Evolutionary conservation across 2,329 filamentous ascomycete genomes (phyloP).

Genomic region (Verruconis gallopava): DNA sequence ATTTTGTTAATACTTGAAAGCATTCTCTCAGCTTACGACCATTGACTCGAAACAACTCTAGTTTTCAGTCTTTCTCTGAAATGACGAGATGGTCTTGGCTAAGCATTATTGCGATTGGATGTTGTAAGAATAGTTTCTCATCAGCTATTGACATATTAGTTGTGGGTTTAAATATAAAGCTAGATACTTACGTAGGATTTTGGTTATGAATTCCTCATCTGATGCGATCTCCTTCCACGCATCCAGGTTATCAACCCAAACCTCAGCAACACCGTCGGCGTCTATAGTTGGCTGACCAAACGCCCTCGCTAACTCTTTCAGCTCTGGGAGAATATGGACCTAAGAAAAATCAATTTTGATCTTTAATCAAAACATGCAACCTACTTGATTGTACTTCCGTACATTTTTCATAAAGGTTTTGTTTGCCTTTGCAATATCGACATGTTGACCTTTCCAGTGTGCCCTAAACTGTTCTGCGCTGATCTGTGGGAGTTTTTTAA

Average conservation of each 20-base stretch:
- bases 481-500: conserved; percentile 19
- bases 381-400: conserved; percentile 15
- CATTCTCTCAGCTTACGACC: background rate
- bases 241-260: conserved; percentile 16
- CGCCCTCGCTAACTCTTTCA: conserved; percentile 10
- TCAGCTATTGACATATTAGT: conserved; percentile 9
- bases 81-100: conserved; percentile 8
- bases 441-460: conserved; percentile 19
- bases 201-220: conserved; percentile 13
- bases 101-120: background rate
- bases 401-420: conserved; percentile 14
- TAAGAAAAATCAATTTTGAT: conserved; percentile 6
- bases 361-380: background rate
- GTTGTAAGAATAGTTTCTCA: conserved; percentile 13
- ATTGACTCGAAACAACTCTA: background rate
- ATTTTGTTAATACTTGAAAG: background rate
- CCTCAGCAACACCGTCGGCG: conserved; percentile 16
- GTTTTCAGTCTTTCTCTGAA: conserved; percentile 4
- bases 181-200: conserved; percentile 10
- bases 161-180: background rate
- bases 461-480: conserved; percentile 20
- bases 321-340: conserved; percentile 14
- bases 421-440: conserved; percentile 15
- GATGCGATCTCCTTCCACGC: conserved; percentile 13
- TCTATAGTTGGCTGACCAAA: conserved; percentile 15